These are phyloP conservation scores for Pythium pyrilobum DNA, from an alignment of 352 stramenopile genomes.

Conservation along the genomic window DNA sequence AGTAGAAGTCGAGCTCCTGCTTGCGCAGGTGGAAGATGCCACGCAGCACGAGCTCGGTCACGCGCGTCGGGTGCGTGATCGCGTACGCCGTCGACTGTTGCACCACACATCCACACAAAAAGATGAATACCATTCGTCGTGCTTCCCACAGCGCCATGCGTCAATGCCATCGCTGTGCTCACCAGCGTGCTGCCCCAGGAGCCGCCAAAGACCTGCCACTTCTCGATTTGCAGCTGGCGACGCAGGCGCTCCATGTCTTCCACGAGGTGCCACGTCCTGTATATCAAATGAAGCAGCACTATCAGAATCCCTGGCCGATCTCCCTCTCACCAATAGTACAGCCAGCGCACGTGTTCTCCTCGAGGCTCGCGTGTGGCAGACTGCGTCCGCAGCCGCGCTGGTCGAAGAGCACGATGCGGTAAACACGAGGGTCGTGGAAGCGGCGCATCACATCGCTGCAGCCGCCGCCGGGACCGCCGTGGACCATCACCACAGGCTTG, in stretches of 20 bases:
- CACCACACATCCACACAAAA: too few species aligned
- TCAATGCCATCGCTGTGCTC: neutral
- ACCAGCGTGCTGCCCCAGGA: constrained; percentile 93
- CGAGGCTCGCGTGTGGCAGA: constrained; percentile 76
- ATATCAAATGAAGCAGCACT: neutral
- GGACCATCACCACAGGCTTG: constrained; percentile 92
- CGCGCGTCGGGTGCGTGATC: constrained; percentile 71
- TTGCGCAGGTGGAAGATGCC: constrained; percentile 91
- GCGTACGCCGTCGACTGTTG: constrained; percentile 90
- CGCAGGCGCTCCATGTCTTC: constrained; percentile 92
- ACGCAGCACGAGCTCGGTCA: constrained; percentile 88
- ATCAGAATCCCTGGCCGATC: neutral
- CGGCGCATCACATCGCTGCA: constrained; percentile 86
- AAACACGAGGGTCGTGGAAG: constrained; percentile 90
- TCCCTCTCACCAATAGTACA: neutral
- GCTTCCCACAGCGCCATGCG: too few species aligned
- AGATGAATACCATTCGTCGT: too few species aligned
- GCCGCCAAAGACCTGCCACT: constrained; percentile 93
- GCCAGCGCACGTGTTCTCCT: constrained; percentile 78
- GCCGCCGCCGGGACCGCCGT: constrained; percentile 90
- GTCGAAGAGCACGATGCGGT: constrained; percentile 92
- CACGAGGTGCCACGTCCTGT: constrained; percentile 86
- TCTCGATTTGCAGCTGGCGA: constrained; percentile 78
- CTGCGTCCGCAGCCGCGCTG: constrained; percentile 90
- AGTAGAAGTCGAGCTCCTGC: constrained; percentile 92